Percentiles rank a stretch among this genome's conserved stretches.
These are phyloP conservation scores for Phyllosticta ampelicida DNA, from an alignment of 2,329 filamentous ascomycete genomes.

Conservation along the genomic window DNA sequence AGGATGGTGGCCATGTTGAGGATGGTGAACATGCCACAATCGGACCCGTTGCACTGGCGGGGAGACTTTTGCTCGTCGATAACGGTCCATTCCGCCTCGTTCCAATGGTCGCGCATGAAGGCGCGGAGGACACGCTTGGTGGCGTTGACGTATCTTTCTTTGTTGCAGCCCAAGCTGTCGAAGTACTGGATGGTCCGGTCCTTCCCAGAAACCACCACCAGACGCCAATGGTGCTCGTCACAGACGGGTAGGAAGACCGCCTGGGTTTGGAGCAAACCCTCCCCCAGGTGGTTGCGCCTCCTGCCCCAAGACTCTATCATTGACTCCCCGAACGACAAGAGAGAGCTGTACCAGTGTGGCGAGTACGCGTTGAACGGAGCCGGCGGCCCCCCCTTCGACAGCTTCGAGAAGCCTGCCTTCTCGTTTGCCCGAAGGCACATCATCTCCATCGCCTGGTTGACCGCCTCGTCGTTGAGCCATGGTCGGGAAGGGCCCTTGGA, in stretches of 20 bases:
- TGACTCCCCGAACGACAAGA: conserved; percentile 32
- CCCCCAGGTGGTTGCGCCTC: conserved; percentile 15
- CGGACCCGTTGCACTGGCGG: conserved; percentile 54
- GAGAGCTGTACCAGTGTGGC: conserved; percentile 52
- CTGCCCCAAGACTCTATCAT: conserved; percentile 43
- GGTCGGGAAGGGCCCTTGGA: conserved; percentile 9
- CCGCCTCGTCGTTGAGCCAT: conserved; percentile 70
- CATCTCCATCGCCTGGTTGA: conserved; percentile 55
- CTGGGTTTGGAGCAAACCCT: conserved; percentile 48
- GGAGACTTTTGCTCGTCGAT: conserved; percentile 40
- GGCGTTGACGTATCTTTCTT: conserved; percentile 20
- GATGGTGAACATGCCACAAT: conserved; percentile 69
- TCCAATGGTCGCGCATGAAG: not conserved
- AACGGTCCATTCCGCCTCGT: conserved; percentile 46
- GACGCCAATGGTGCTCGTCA: conserved; percentile 56
- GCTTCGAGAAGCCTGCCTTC: conserved; percentile 39
- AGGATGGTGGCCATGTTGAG: conserved; percentile 56
- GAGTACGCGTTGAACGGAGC: conserved; percentile 54
- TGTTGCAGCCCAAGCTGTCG: conserved; percentile 48
- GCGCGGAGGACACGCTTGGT: not conserved
- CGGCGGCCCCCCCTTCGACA: conserved; percentile 45
- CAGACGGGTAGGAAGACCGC: conserved; percentile 62
- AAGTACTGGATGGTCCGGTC: conserved; percentile 55
- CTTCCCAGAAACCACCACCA: conserved; percentile 54
- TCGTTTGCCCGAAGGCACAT: conserved; percentile 51